Evolutionary conservation across 495 filamentous ascomycete species (phyloP).

Genomic region (Margaritispora aquatica): DNA sequence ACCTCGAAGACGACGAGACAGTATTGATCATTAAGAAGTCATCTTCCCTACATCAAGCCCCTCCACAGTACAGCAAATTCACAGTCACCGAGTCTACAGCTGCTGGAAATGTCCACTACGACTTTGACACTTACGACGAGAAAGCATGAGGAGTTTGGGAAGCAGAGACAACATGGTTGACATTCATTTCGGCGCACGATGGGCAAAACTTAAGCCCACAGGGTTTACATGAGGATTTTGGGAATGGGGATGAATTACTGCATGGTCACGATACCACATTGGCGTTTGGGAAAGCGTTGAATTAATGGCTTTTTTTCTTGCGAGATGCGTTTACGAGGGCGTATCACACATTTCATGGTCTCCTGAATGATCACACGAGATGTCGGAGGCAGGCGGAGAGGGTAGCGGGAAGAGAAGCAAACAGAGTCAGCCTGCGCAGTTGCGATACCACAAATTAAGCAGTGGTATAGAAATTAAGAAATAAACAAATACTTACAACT

Average conservation of each 20-base stretch:
- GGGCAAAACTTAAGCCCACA: background rate
- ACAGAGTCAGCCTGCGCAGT: too few relatives aligned
- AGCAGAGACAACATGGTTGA: background rate
- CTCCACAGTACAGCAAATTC: background rate
- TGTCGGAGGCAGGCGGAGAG: too few relatives aligned
- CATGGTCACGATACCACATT: background rate
- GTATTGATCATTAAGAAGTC: constrained; percentile 9
- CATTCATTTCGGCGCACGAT: background rate
- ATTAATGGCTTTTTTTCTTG: background rate
- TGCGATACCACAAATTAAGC: too few relatives aligned
- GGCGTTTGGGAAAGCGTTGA: background rate
- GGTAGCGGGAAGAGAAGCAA: too few relatives aligned
- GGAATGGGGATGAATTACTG: background rate
- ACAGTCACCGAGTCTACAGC: background rate
- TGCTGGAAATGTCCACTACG: background rate
- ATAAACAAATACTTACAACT: too few relatives aligned
- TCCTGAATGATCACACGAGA: too few relatives aligned
- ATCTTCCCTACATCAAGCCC: constrained; percentile 10
- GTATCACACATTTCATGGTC: too few relatives aligned
- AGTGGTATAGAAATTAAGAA: too few relatives aligned
- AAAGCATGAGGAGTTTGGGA: background rate
- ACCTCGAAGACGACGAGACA: constrained; percentile 16
- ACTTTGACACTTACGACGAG: background rate
- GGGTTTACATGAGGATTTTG: background rate
- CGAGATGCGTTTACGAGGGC: too few relatives aligned